Conservation (phyloP, 2,329 filamentous ascomycete species). For the Bertia moriformis region DNA sequence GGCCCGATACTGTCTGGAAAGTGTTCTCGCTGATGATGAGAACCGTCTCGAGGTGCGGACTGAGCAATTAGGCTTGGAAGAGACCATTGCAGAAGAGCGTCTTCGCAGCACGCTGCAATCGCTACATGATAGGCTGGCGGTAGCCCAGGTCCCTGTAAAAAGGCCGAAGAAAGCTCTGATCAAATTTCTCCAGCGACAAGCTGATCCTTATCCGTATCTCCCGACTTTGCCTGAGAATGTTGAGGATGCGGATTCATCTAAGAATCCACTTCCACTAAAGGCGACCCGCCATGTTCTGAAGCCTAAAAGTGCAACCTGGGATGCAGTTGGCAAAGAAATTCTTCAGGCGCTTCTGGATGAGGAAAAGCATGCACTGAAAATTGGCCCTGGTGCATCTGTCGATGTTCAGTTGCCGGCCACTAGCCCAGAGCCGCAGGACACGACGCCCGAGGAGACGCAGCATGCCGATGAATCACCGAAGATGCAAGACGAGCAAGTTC, state of each 20-base stretch:
- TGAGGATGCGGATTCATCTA: slow-evolving; percentile 15
- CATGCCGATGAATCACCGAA: neutral
- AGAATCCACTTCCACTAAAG: neutral
- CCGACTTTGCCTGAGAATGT: slow-evolving; percentile 16
- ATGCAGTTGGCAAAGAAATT: slow-evolving; percentile 29
- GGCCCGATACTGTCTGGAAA: slow-evolving; percentile 46
- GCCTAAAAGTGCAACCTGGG: slow-evolving; percentile 22
- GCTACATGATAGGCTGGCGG: slow-evolving; percentile 38
- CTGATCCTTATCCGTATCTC: slow-evolving; percentile 35
- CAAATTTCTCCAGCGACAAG: slow-evolving; percentile 31
- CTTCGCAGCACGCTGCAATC: slow-evolving; percentile 29
- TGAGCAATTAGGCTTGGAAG: slow-evolving; percentile 41
- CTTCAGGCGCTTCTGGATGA: slow-evolving; percentile 24
- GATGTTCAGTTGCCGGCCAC: neutral
- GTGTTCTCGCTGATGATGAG: slow-evolving; percentile 45
- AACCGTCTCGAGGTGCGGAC: slow-evolving; percentile 35
- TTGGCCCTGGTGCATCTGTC: slow-evolving; percentile 8
- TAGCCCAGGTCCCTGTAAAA: slow-evolving; percentile 31
- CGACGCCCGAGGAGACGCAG: neutral
- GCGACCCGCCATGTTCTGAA: slow-evolving; percentile 11
- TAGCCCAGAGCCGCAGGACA: neutral
- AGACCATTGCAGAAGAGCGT: slow-evolving; percentile 34
- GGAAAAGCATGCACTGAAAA: slow-evolving; percentile 12
- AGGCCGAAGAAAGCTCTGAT: slow-evolving; percentile 33
- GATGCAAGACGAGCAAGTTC: neutral